A percentile compares a stretch with the other conserved stretches of the same genome.
These are phyloP conservation scores for Plantago coronopus DNA, from an alignment of 305 asterid genomes.

Conservation along the genomic window DNA sequence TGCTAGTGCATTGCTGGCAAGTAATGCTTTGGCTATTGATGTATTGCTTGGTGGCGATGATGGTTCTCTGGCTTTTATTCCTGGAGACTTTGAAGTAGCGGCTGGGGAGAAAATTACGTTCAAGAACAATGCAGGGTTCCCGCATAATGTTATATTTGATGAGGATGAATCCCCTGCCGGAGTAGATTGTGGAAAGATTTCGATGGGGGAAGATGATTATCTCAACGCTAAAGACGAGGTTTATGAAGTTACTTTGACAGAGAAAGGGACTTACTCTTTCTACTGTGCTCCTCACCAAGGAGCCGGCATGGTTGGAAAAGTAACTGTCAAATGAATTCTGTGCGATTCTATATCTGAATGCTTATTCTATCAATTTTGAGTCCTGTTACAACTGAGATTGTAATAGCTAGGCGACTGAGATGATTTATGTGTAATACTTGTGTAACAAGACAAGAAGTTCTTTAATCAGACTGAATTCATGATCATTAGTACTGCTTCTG, in stretches of 20 bases:
- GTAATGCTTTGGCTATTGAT: slow-evolving; percentile 66
- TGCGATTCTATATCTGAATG: too few species aligned
- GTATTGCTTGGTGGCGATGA: slow-evolving; percentile 53
- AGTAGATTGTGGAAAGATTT: slow-evolving; percentile 58
- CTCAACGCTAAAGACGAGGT: slow-evolving; percentile 66
- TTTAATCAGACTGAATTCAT: too few species aligned
- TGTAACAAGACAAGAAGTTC: too few species aligned
- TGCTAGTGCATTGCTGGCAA: slow-evolving; percentile 56
- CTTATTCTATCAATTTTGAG: too few species aligned
- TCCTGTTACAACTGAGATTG: too few species aligned
- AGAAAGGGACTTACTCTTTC: slow-evolving; percentile 72
- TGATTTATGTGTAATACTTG: too few species aligned
- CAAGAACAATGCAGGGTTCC: slow-evolving; percentile 80
- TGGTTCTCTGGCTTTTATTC: slow-evolving; percentile 57
- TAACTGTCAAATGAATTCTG: slow-evolving; percentile 52
- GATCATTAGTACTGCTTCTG: too few species aligned
- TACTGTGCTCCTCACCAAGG: slow-evolving; percentile 86
- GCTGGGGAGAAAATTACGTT: slow-evolving; percentile 74
- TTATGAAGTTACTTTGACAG: slow-evolving; percentile 54
- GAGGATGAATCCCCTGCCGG: slow-evolving; percentile 80
- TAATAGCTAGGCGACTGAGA: too few species aligned
- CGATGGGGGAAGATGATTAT: slow-evolving; percentile 60
- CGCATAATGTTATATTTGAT: slow-evolving; percentile 81
- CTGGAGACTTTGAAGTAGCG: slow-evolving; percentile 41
- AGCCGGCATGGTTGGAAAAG: slow-evolving; percentile 82